Evolutionary conservation across 2,329 filamentous ascomycete species (phyloP).

Genomic region (Westerdykella aurantiaca): DNA sequence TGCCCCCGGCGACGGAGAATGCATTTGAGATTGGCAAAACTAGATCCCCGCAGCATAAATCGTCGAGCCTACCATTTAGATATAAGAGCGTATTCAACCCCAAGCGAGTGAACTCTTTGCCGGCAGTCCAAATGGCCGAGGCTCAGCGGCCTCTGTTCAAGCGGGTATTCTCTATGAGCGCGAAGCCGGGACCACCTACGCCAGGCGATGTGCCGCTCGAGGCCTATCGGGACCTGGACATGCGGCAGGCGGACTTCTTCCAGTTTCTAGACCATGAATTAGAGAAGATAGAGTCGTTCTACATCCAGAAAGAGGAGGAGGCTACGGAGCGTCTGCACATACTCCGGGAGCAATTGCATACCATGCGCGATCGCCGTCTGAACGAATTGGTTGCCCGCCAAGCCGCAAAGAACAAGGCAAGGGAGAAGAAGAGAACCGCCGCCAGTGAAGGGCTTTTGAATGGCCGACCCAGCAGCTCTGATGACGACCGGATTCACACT

Average conservation of each 20-base stretch:
- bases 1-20: slow-evolving; percentile 17
- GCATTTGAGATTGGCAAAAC: slow-evolving; percentile 44
- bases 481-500: slow-evolving; percentile 13
- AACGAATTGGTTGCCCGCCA: slow-evolving; percentile 59
- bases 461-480: slow-evolving; percentile 16
- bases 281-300: slow-evolving; percentile 88
- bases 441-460: slow-evolving; percentile 10
- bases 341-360: slow-evolving; percentile 78
- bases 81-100: slow-evolving; percentile 38
- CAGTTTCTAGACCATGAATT: slow-evolving; percentile 76
- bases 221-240: slow-evolving; percentile 59
- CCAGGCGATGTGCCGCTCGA: slow-evolving; percentile 49
- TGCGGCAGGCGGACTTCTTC: slow-evolving; percentile 79
- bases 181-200: slow-evolving; percentile 30
- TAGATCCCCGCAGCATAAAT: slow-evolving; percentile 25
- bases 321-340: slow-evolving; percentile 65
- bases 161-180: slow-evolving; percentile 42
- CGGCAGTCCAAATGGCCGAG: slow-evolving; percentile 15
- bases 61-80: slow-evolving; percentile 21
- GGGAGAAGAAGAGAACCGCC: slow-evolving; percentile 15
- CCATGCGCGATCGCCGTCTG: slow-evolving; percentile 80
- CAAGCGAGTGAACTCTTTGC: slow-evolving; percentile 39
- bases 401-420: slow-evolving; percentile 29
- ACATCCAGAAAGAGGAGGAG: slow-evolving; percentile 80
- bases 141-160: slow-evolving; percentile 33